These are phyloP conservation scores for Triadica sebifera DNA, from an alignment of 345 rosid genomes.

Conservation along the genomic window DNA sequence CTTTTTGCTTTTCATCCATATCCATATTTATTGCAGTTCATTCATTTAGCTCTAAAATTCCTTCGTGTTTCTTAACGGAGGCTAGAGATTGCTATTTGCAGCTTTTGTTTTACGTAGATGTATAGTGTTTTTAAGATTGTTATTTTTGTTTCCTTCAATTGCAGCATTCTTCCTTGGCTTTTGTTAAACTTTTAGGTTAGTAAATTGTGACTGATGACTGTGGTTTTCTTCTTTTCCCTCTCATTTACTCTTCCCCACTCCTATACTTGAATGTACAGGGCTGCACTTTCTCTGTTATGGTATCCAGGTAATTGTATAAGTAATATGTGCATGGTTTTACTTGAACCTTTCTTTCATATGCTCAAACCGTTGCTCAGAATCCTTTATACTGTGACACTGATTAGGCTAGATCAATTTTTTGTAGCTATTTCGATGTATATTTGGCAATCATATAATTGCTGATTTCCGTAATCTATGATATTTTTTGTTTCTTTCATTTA, in stretches of 20 bases:
- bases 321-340: not conserved
- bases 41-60: not conserved
- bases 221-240: not conserved
- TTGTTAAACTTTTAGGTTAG: not conserved
- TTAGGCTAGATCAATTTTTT: not conserved
- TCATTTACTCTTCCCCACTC: not conserved
- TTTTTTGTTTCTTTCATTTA: constrained; percentile 1
- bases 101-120: not conserved
- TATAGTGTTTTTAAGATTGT: not conserved
- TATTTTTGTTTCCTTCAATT: not conserved
- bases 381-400: not conserved
- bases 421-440: not conserved
- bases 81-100: not conserved
- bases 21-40: not conserved
- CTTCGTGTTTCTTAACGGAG: not conserved
- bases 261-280: not conserved
- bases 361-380: not conserved
- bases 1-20: not conserved
- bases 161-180: too few relatives aligned
- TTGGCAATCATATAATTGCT: not conserved
- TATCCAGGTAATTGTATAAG: not conserved
- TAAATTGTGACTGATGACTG: not conserved
- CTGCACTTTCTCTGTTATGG: too few relatives aligned
- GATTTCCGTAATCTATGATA: not conserved
- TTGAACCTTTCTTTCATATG: not conserved